These are phyloP conservation scores for Dryadomyces sulphureus DNA, from an alignment of 2,329 filamentous ascomycete species.

Conservation along the genomic window DNA sequence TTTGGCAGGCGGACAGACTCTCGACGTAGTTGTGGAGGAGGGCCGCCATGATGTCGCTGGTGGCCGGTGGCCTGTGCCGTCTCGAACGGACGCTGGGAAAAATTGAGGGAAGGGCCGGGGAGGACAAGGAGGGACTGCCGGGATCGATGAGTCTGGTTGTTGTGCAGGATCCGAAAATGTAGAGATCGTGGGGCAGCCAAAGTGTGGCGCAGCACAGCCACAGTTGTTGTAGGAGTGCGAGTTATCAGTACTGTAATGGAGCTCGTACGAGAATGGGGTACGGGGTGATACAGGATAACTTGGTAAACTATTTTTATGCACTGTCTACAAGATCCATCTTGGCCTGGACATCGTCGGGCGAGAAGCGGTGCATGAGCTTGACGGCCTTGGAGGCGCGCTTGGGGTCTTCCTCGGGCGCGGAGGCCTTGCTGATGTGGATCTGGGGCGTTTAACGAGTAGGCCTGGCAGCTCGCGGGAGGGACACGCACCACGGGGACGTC, in stretches of 20 bases:
- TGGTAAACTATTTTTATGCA: too few relatives aligned
- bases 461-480: background rate
- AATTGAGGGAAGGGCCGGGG: background rate
- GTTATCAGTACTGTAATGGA: too few relatives aligned
- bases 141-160: background rate
- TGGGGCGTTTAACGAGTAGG: conserved; percentile 14
- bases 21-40: conserved; percentile 18
- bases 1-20: conserved; percentile 12
- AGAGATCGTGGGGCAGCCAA: background rate
- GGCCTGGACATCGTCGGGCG: conserved; percentile 45
- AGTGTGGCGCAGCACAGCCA: too few relatives aligned
- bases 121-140: background rate
- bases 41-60: conserved; percentile 11
- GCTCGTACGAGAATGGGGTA: background rate
- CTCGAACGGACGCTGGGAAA: background rate
- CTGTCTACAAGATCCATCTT: conserved; percentile 48
- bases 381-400: conserved; percentile 41
- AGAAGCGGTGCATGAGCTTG: conserved; percentile 71
- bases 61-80: background rate
- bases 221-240: too few relatives aligned
- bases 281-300: background rate
- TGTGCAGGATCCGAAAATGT: background rate
- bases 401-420: conserved; percentile 33
- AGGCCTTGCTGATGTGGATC: conserved; percentile 49
- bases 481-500: conserved; percentile 60